Evolutionary conservation across 225 moss, liverwort and hornwort species (phyloP), one percentile per base, ranked within the genome.

Genomic region (Takakia lepidozioides): DNA sequence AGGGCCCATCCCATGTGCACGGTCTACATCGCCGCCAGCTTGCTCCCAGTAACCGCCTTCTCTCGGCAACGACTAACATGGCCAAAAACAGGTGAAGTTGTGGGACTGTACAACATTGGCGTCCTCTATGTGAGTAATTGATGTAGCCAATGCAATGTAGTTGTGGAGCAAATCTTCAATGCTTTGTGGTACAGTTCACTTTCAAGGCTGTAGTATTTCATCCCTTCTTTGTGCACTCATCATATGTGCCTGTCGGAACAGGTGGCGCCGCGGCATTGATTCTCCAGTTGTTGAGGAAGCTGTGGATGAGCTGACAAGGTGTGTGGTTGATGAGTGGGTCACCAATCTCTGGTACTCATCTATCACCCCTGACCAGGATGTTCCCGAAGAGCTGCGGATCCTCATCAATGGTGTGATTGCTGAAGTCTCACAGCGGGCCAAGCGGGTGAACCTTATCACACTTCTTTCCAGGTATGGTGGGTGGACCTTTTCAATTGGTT

Each of bases 231-330:
- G n/a, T n/a, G n/a, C n/a, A n/a, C n/a, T n/a, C n/a, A n/a, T 17
- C 14, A 18, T 18, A 16, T 16, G 8, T 41, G 11, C n/a, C 17
- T 41, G 26, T 30, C 27, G 10, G 25, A 18, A 17, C 19, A 45
- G 42, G 22, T 98, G 95, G 95, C 84, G 87, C 27, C 69, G 48
- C 51, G 67, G 62, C 34, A 63, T 80, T 44, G 67, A 80, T 59
- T 75, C 80, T 25, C 71, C 64, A 51, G 64, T 61, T 51, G 65
- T 80, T 27, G 80, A 68, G 64, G 61, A 59, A 43, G 80, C 75
- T 44, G 74, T 80, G 68, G 80, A 80, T 65, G 64, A 68, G 68
- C 67, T 80, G 44, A 68, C 80, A 19, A 71, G 61, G 64, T 61
- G 61, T 65, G 51, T 80, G 11, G 55, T 75, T 52, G 61, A 75